Evolutionary conservation across 1,284 basidiomycete genomes (phyloP).

Genomic region (Cryptococcus sp.): DNA sequence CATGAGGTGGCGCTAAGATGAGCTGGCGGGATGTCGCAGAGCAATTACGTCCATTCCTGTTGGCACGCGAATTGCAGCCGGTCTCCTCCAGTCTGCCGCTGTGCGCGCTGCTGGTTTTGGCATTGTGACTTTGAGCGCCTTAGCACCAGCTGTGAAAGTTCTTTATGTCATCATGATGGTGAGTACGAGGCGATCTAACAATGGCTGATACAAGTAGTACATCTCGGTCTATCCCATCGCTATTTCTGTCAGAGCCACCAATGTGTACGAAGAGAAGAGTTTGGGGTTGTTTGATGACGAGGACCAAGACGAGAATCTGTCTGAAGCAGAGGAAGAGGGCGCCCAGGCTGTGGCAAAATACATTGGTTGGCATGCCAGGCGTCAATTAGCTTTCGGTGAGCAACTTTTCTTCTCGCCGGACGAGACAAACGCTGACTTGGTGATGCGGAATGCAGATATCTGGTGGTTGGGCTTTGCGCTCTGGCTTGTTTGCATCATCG

Average conservation of each 20-base stretch:
- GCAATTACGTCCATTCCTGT: slow-evolving; percentile 70
- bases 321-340: slow-evolving; percentile 49
- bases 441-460: slow-evolving; percentile 61
- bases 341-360: slow-evolving; percentile 53
- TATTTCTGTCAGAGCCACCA: slow-evolving; percentile 87
- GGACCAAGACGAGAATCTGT: slow-evolving; percentile 55
- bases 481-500: slow-evolving; percentile 82
- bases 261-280: slow-evolving; percentile 92
- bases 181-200: slow-evolving; percentile 50
- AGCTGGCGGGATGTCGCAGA: slow-evolving; percentile 12
- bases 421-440: background rate
- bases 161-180: slow-evolving; percentile 88
- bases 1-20: background rate
- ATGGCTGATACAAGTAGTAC: slow-evolving; percentile 44
- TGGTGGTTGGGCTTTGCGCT: slow-evolving; percentile 82
- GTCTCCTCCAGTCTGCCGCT: slow-evolving; percentile 69
- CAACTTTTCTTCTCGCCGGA: background rate
- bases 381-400: slow-evolving; percentile 21
- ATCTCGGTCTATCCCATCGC: slow-evolving; percentile 59
- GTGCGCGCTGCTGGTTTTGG: slow-evolving; percentile 88
- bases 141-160: slow-evolving; percentile 86
- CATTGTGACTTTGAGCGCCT: slow-evolving; percentile 67
- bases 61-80: slow-evolving; percentile 66
- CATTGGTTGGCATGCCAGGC: slow-evolving; percentile 47
- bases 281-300: slow-evolving; percentile 70